Conservation (phyloP, 228 moss, liverwort and hornwort species). For the Sphagnum magellanicum region DNA sequence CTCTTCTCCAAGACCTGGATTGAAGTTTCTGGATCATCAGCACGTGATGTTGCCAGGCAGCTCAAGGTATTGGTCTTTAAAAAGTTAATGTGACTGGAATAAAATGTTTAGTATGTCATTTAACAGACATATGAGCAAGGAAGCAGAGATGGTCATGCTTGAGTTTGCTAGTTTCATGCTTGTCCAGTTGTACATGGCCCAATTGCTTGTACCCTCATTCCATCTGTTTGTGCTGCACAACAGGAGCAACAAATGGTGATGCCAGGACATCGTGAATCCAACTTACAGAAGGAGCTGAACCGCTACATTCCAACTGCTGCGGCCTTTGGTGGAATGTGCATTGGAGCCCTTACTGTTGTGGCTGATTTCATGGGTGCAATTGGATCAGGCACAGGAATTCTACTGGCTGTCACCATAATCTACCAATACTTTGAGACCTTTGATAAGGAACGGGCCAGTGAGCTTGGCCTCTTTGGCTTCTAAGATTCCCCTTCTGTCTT, state of each 20-base stretch:
- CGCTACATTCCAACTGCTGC: slow-evolving; percentile 95
- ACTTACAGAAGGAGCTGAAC: slow-evolving; percentile 89
- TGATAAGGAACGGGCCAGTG: slow-evolving; percentile 79
- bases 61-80: slow-evolving; percentile 52
- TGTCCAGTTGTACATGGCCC: no score
- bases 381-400: slow-evolving; percentile 89
- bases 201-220: not conserved
- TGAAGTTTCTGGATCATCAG: slow-evolving; percentile 97
- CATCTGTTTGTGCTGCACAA: slow-evolving; percentile 1
- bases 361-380: slow-evolving; percentile 98
- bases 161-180: no score
- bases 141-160: no score
- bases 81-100: no score
- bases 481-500: slow-evolving; percentile 8
- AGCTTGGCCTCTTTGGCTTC: slow-evolving; percentile 83
- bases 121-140: no score
- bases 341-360: slow-evolving; percentile 87
- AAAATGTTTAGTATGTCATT: no score
- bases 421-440: slow-evolving; percentile 88
- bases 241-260: slow-evolving; percentile 99
- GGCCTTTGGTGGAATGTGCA: slow-evolving; percentile 94
- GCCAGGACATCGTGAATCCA: slow-evolving; percentile 96
- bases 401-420: slow-evolving; percentile 78
- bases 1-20: slow-evolving; percentile 99
- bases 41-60: slow-evolving; percentile 96